A percentile compares a stretch with the other conserved stretches of the same genome.
These are phyloP conservation scores for Aspergillus fructus DNA, from an alignment of 2,329 filamentous ascomycete genomes.

Conservation along the genomic window DNA sequence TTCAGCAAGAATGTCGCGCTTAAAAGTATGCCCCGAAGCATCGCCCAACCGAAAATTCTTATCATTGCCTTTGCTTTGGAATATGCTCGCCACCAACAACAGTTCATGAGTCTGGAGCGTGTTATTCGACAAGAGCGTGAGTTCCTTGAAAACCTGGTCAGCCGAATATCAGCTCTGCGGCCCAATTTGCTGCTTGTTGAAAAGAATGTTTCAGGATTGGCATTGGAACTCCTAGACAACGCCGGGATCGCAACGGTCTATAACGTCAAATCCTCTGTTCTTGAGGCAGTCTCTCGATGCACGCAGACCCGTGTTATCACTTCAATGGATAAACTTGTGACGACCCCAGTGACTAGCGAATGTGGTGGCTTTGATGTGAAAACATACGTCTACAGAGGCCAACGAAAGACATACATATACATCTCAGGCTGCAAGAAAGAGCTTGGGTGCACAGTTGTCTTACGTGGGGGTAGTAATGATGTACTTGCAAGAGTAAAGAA, in stretches of 20 bases:
- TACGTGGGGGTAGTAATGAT: conserved; percentile 74
- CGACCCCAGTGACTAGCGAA: conserved; percentile 70
- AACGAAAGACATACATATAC: conserved; percentile 94
- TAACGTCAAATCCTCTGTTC: conserved; percentile 94
- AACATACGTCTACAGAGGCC: conserved; percentile 82
- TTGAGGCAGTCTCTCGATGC: conserved; percentile 90
- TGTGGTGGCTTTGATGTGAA: conserved; percentile 92
- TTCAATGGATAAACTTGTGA: conserved; percentile 88
- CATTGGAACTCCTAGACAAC: conserved; percentile 81
- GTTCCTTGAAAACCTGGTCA: conserved; percentile 86
- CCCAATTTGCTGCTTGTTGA: conserved; percentile 89
- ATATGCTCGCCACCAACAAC: conserved; percentile 86
- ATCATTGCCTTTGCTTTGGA: conserved; percentile 95
- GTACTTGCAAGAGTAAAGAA: conserved; percentile 78
- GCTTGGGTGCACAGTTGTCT: conserved; percentile 89
- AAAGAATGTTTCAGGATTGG: conserved; percentile 86
- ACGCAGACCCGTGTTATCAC: conserved; percentile 91
- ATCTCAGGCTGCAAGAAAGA: conserved; percentile 86
- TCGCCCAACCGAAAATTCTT: conserved; percentile 79
- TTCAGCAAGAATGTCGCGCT: conserved; percentile 96
- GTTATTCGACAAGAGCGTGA: conserved; percentile 96
- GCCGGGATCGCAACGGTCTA: conserved; percentile 91
- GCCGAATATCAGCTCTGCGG: conserved; percentile 79
- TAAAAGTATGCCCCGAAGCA: conserved; percentile 91
- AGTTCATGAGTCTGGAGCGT: conserved; percentile 97